phyloP scores from a whole-genome alignment of 2,329 filamentous ascomycete genomes.

The Aspergillus sp. region DNA sequence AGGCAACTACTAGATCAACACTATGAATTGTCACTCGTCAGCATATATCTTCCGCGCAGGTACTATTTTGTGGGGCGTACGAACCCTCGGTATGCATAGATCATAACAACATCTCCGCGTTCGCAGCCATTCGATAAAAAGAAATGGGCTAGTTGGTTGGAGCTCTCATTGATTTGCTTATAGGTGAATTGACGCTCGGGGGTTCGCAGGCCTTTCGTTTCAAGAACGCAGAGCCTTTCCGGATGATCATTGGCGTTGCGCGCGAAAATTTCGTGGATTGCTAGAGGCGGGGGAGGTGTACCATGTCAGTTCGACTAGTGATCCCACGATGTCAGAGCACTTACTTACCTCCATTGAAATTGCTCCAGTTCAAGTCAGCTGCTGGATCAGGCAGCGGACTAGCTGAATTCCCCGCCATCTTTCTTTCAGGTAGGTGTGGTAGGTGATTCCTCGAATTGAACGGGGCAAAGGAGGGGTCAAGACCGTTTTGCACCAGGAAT shows the following conservation, averaged over 20 bases:
- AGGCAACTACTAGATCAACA: constrained; percentile 68
- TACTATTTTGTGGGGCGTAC: too few species aligned
- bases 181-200: constrained; percentile 70
- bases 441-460: too few species aligned
- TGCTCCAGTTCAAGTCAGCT: constrained; percentile 39
- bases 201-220: constrained; percentile 49
- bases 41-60: too few species aligned
- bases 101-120: constrained; percentile 85
- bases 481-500: too few species aligned
- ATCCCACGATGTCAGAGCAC: too few species aligned
- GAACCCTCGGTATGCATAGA: constrained; percentile 64
- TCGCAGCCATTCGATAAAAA: constrained; percentile 66
- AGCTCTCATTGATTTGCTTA: constrained; percentile 75
- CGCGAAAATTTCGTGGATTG: constrained; percentile 40
- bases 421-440: too few species aligned
- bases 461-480: too few species aligned
- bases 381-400: constrained; percentile 36
- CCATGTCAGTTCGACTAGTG: too few species aligned
- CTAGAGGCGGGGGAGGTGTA: too few species aligned
- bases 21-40: constrained; percentile 27
- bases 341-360: constrained; percentile 30
- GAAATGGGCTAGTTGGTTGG: constrained; percentile 73
- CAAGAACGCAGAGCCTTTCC: constrained; percentile 60
- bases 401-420: too few species aligned
- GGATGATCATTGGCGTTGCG: constrained; percentile 58